phyloP scores from a whole-genome alignment of 2,329 filamentous ascomycete species.

The Ampelomyces quisqualis region DNA sequence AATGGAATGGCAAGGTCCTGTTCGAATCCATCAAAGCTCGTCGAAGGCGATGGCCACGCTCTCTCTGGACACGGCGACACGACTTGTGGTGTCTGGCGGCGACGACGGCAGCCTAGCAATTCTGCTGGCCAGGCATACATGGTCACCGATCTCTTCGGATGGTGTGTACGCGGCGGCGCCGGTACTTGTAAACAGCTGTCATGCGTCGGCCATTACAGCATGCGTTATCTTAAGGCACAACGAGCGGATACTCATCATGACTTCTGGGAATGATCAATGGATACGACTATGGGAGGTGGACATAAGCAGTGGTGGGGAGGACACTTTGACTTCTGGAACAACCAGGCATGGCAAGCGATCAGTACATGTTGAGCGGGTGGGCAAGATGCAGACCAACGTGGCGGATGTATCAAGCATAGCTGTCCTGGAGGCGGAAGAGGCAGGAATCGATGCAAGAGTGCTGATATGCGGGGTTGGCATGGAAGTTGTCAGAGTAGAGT shows the following conservation, averaged over 20 bases:
- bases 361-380: slow-evolving; percentile 35
- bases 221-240: slow-evolving; percentile 45
- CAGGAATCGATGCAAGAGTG: slow-evolving; percentile 13
- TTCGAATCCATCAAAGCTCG: slow-evolving; percentile 71
- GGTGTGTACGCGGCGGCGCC: slow-evolving; percentile 21
- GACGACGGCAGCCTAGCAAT: slow-evolving; percentile 80
- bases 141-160: slow-evolving; percentile 16
- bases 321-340: background rate
- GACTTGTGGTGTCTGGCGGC: slow-evolving; percentile 71
- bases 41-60: slow-evolving; percentile 61
- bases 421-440: slow-evolving; percentile 28
- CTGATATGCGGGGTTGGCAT: slow-evolving; percentile 40
- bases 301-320: background rate
- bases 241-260: slow-evolving; percentile 29
- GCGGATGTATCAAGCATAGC: slow-evolving; percentile 58
- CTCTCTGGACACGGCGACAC: slow-evolving; percentile 32
- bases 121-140: slow-evolving; percentile 33
- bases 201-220: slow-evolving; percentile 69
- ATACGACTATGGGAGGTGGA: slow-evolving; percentile 50
- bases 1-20: slow-evolving; percentile 25
- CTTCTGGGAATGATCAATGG: slow-evolving; percentile 51
- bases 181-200: slow-evolving; percentile 58
- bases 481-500: slow-evolving; percentile 31
- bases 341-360: slow-evolving; percentile 3
- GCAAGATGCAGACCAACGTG: slow-evolving; percentile 49